Conservation (phyloP, 1,284 basidiomycete genomes). For the Heterobasidion irregulare region DNA sequence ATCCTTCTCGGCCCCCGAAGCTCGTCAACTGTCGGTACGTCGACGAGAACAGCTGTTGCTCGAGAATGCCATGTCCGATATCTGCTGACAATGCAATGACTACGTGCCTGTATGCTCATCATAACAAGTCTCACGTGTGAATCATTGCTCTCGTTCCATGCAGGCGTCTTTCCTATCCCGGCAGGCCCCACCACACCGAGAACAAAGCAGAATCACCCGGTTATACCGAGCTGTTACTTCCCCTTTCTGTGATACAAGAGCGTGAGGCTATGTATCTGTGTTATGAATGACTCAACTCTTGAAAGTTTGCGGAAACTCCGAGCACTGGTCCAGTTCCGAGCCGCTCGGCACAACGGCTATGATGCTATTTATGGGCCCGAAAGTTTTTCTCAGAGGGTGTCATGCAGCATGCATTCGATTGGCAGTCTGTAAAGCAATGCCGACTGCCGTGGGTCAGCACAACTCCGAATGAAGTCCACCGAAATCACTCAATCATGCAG, state of each 20-base stretch:
- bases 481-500: too few relatives aligned
- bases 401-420: not conserved
- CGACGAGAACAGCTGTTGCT: not conserved
- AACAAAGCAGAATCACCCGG: too few relatives aligned
- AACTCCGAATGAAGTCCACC: too few relatives aligned
- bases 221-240: too few relatives aligned
- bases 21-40: not conserved
- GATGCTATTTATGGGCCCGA: not conserved
- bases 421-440: too few relatives aligned
- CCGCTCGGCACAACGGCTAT: not conserved
- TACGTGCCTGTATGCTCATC: not conserved
- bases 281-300: too few relatives aligned
- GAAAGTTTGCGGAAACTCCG: not conserved
- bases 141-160: not conserved
- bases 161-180: not conserved
- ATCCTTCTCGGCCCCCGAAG: not conserved
- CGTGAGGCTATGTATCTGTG: too few relatives aligned
- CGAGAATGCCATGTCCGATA: not conserved
- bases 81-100: not conserved
- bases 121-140: not conserved
- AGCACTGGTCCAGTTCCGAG: not conserved
- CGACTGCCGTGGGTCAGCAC: too few relatives aligned
- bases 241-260: too few relatives aligned
- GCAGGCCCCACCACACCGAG: too few relatives aligned
- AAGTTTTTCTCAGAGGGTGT: not conserved